Evolutionary conservation across 257 asterid genomes (phyloP), one percentile per base, ranked within the genome.

Genomic region (Verbena officinalis): DNA sequence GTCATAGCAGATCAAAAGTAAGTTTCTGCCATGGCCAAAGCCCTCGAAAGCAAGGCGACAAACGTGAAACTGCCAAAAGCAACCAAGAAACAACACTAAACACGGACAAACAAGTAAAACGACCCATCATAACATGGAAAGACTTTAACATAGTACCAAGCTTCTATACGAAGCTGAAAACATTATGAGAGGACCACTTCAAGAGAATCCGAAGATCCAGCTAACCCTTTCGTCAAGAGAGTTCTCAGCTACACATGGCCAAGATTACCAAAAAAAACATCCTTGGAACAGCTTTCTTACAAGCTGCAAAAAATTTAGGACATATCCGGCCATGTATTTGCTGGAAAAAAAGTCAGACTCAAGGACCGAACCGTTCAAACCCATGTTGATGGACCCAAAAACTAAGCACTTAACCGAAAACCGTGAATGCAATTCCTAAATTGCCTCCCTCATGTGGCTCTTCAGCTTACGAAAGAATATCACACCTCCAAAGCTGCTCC

Each of bases 401-500:
- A 79, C 73, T 57, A 51, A 42, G 30, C 30, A 14, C 53, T 65
- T 49, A 36, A 73, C 3, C 66, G 43, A 15, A 71, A 73, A 61
- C 27, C 31, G 65, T 61, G 59, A 36, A 15, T 27, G 60, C 45
- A 19, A 64, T 45, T 68, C 75, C 39, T 42, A 58, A 64, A 24
- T 7, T 4, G 16, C n/a, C 52, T 10, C 52, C 54, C 44, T 21
- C 62, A 1, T 9, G 27, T 34, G 15, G 39, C 23, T 39, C 59
- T 10, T 6, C 62, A 0, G 72, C 64, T 81, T 69, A 88, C 60
- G 62, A 75, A 46, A 94, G 96, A 67, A 94, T 77, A 52, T 94
- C 93, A 15, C 99, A 94, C 88, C 93, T 85, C 89, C 95, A 83
- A 7, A 90, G 88, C 10, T 64, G 77, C 77, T 85, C 93, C 55